Percentiles rank a stretch among this genome's conserved stretches.
Evolutionary conservation across 768 basidiomycete species (phyloP).

Genomic region (Kwoniella bestiolae): DNA sequence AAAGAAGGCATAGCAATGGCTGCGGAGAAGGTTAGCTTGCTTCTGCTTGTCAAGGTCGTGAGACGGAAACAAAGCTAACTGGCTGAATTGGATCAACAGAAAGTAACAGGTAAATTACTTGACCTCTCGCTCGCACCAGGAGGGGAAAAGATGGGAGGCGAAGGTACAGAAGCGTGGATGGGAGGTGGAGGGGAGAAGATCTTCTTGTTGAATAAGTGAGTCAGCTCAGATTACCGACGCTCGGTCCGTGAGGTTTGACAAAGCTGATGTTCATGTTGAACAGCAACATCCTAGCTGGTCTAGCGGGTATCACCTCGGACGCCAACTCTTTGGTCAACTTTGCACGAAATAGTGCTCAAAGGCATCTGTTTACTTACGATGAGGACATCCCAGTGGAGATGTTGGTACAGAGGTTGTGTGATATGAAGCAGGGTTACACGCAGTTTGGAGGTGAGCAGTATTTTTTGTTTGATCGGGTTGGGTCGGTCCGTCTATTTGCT

Average conservation of each 20-base stretch:
- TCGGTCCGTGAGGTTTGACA: conserved; percentile 47
- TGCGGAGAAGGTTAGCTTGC: conserved; percentile 49
- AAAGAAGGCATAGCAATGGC: conserved; percentile 59
- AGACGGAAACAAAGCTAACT: not conserved
- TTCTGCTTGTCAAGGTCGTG: not conserved
- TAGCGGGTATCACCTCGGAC: conserved; percentile 94
- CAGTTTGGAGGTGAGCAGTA: conserved; percentile 82
- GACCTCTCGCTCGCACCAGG: conserved; percentile 85
- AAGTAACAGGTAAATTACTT: conserved; percentile 95
- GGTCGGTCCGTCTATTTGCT: too few species aligned
- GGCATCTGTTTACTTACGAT: conserved; percentile 85
- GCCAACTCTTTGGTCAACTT: conserved; percentile 97
- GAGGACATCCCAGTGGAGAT: conserved; percentile 98
- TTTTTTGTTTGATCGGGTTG: too few species aligned
- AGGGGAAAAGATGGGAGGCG: conserved; percentile 68
- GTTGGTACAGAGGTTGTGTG: conserved; percentile 88
- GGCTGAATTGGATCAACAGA: conserved; percentile 64
- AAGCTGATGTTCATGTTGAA: conserved; percentile 5
- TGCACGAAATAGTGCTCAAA: conserved; percentile 86
- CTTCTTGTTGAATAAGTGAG: conserved; percentile 79
- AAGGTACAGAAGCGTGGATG: conserved; percentile 57
- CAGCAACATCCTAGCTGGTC: conserved; percentile 93
- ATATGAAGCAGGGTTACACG: conserved; percentile 98
- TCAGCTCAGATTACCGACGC: not conserved
- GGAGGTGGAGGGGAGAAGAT: conserved; percentile 99